These are phyloP conservation scores for Lactarius quietus DNA, from an alignment of 768 basidiomycete species.

Conservation along the genomic window DNA sequence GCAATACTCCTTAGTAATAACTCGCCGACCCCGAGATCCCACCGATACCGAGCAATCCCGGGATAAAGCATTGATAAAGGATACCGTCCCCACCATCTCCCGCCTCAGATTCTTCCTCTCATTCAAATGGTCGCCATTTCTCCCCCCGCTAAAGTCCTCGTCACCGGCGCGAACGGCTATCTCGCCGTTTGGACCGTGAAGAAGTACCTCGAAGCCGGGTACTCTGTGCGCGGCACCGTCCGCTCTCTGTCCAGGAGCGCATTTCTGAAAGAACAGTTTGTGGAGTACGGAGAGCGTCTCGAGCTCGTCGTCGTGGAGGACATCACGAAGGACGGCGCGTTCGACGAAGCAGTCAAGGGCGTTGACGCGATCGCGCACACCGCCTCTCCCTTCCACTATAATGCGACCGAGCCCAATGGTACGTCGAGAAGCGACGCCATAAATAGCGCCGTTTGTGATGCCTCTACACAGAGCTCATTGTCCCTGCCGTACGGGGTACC, in stretches of 20 bases:
- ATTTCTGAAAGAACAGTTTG: slow-evolving; percentile 53
- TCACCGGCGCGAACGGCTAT: slow-evolving; percentile 59
- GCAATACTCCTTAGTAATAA: neutral
- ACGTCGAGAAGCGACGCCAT: neutral
- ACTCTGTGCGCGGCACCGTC: slow-evolving; percentile 61
- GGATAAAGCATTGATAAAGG: neutral
- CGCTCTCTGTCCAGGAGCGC: slow-evolving; percentile 58
- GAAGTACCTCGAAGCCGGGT: slow-evolving; percentile 56
- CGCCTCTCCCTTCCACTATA: slow-evolving; percentile 57
- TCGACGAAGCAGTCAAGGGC: slow-evolving; percentile 74
- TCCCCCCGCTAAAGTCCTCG: slow-evolving; percentile 42
- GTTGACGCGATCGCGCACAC: slow-evolving; percentile 70
- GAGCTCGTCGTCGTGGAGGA: slow-evolving; percentile 68
- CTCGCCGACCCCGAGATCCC: neutral
- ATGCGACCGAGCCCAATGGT: slow-evolving; percentile 42
- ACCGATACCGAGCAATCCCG: neutral
- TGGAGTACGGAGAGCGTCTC: slow-evolving; percentile 51
- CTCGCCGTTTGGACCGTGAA: slow-evolving; percentile 58
- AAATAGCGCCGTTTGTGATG: neutral
- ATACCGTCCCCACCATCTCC: neutral
- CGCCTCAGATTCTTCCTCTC: neutral
- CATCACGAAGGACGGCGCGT: slow-evolving; percentile 58
- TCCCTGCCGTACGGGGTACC: slow-evolving; percentile 72
- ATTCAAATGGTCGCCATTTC: slow-evolving; percentile 36
- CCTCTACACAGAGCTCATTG: slow-evolving; percentile 48